Conservation (phyloP, 306 rosid species). For the Prinsepia uniflora region DNA sequence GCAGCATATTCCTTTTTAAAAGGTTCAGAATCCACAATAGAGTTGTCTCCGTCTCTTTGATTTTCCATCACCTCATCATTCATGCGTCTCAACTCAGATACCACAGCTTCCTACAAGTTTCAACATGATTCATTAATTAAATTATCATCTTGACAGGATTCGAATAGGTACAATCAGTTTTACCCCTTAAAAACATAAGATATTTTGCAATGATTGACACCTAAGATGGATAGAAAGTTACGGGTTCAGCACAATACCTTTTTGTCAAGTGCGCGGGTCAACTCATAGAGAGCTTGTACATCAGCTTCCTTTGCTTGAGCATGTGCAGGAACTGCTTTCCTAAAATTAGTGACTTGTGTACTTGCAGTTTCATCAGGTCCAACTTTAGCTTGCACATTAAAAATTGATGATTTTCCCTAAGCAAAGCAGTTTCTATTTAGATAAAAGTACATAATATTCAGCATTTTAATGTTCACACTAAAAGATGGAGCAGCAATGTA, state of each 20-base stretch:
- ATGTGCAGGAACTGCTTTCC: constrained; percentile 44
- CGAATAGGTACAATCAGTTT: not conserved
- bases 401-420: constrained; percentile 41
- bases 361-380: constrained; percentile 42
- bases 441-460: not conserved
- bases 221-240: constrained; percentile 11
- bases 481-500: not conserved
- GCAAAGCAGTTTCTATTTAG: constrained; percentile 6
- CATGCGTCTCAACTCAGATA: constrained; percentile 78
- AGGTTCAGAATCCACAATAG: constrained; percentile 61
- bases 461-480: not conserved
- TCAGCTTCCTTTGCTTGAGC: constrained; percentile 74
- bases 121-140: constrained; percentile 35
- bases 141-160: constrained; percentile 13
- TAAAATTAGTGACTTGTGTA: constrained; percentile 45
- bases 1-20: constrained; percentile 89
- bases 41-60: constrained; percentile 58
- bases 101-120: constrained; percentile 63
- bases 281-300: constrained; percentile 65
- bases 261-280: constrained; percentile 77
- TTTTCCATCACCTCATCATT: constrained; percentile 67
- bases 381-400: constrained; percentile 43
- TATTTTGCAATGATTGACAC: not conserved
- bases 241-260: constrained; percentile 44
- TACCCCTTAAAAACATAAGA: not conserved